Percentiles rank a stretch among this genome's conserved stretches.
phyloP scores from a whole-genome alignment of 805 yeast genomes.

The Tetrapisispora iriomotensis region DNA sequence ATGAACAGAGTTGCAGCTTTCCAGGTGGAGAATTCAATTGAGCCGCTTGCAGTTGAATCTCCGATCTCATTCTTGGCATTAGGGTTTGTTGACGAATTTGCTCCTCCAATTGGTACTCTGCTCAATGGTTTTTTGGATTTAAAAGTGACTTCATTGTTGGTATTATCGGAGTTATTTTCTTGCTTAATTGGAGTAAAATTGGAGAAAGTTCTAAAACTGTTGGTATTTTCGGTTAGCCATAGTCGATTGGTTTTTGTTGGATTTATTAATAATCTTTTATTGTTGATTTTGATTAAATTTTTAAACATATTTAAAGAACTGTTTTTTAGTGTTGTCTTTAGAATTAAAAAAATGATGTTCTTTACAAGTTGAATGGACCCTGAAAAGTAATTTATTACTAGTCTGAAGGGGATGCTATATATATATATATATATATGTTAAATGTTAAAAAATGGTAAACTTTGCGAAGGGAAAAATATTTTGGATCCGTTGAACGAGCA shows the following conservation, averaged over 20 bases:
- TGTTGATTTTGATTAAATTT: not conserved
- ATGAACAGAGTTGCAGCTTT: conserved; percentile 63
- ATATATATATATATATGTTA: no score
- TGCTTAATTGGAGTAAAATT: no score
- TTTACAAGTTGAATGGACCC: no score
- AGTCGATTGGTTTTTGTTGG: not conserved
- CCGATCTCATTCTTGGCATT: no score
- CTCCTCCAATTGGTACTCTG: conserved; percentile 70
- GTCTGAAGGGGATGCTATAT: no score
- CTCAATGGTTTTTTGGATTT: conserved; percentile 44
- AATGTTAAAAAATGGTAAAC: no score
- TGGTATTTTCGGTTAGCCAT: not conserved
- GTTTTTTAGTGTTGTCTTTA: no score
- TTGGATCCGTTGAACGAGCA: no score
- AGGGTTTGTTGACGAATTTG: no score
- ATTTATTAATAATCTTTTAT: not conserved
- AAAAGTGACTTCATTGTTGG: not conserved
- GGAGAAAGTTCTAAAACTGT: not conserved
- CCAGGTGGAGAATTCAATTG: conserved; percentile 74
- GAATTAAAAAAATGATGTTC: no score
- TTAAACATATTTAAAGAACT: not conserved
- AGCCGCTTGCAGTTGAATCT: conserved; percentile 60
- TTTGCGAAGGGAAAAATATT: no score
- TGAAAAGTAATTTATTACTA: no score
- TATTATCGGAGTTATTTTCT: not conserved